Evolutionary conservation across 2,329 filamentous ascomycete genomes (phyloP), one percentile per base, ranked within the genome.

Genomic region (Fusarium sambucinum): DNA sequence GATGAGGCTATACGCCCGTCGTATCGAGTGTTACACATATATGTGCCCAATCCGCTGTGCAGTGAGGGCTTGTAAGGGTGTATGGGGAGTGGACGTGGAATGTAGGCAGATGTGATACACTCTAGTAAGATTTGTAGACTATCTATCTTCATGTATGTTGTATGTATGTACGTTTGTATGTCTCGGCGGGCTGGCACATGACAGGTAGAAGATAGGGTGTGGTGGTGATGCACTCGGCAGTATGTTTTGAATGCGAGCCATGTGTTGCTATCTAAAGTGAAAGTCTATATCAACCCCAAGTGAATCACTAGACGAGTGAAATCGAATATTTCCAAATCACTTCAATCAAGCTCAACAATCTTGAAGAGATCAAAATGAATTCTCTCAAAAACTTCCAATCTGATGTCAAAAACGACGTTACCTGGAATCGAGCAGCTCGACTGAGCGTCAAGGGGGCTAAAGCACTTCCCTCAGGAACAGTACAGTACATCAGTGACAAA

Each of bases 401-500:
- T 10, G 72, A 74, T 32, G 5, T 74, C 27, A 51, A 41, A 23
- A 66, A 42, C 27, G 72, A 74, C 51, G 66, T 62, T n/a, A 74
- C 63, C 45, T 74, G 72, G 72, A 74, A 74, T 52, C 55, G 70
- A 48, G 68, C 38, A 35, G 70, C 57, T 27, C 56, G 62, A 21
- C 48, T 74, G 13, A 53, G 63, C 6, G 66, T 33, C 14, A 55
- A 65, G 4, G 70, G 77, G n/a, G 70, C 68, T 12, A 44, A 55
- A n/a, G 64, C 68, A 1, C 66, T 89, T 0, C 87, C 88, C 0
- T 82, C 83, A 4, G 85, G 83, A 11, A 78, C 86, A 3, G 80
- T 76, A 7, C 82, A 87, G 50, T 90, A 91, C 70, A 77, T 87
- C 9, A 63, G 84, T 33, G 86, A 88, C 63, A 90, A 90, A 73